A percentile compares a stretch with the other conserved stretches of the same genome.
These are phyloP conservation scores for Puccinia hordei DNA, from an alignment of 1,284 basidiomycete genomes.

Conservation along the genomic window DNA sequence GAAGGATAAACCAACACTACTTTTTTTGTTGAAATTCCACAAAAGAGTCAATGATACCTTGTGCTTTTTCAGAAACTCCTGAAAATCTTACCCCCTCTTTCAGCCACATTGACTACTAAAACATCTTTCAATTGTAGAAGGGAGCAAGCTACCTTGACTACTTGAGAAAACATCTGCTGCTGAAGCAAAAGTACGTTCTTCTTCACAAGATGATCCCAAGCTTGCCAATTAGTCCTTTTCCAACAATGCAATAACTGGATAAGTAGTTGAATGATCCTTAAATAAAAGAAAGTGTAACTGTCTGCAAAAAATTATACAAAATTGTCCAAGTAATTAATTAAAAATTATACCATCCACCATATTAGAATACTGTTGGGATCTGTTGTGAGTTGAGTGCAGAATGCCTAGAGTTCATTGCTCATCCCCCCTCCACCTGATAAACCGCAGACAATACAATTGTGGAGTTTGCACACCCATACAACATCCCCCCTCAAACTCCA, in stretches of 20 bases:
- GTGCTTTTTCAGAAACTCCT: conserved; percentile 1
- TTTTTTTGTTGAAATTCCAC: neutral
- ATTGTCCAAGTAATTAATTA: neutral
- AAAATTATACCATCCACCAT: neutral
- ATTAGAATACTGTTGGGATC: neutral
- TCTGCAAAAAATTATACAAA: neutral
- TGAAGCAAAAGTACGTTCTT: conserved; percentile 11
- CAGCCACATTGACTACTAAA: conserved; percentile 18
- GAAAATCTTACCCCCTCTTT: conserved; percentile 21
- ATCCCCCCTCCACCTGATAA: too few relatives aligned
- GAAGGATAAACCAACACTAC: too few relatives aligned
- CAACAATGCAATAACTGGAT: neutral
- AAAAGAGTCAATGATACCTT: neutral
- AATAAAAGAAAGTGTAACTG: neutral
- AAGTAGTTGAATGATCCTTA: conserved; percentile 5
- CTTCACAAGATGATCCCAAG: conserved; percentile 3
- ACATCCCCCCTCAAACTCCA: too few relatives aligned
- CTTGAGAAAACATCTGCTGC: conserved; percentile 17
- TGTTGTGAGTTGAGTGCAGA: too few relatives aligned
- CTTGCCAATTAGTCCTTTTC: neutral
- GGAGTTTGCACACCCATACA: too few relatives aligned
- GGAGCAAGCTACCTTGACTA: neutral
- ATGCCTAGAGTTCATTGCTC: too few relatives aligned
- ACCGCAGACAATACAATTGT: too few relatives aligned
- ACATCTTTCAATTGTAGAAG: too few relatives aligned